Conservation (phyloP, 371 early-diverging fungal species). For the Actinomortierella wolfii region DNA sequence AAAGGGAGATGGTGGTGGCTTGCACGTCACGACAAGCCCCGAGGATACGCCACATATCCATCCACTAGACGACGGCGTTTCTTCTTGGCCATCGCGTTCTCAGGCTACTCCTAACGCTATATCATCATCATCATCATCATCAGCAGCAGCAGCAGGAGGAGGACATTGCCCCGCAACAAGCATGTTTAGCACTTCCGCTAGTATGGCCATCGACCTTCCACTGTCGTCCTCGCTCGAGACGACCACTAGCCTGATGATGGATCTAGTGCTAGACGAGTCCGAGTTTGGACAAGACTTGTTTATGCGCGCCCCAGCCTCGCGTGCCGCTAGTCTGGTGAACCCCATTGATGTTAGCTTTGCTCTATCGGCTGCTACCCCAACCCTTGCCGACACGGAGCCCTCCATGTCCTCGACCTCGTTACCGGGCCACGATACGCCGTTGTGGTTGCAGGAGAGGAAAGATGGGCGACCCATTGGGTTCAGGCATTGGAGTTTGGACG, state of each 20-base stretch:
- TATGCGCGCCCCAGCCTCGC: background rate
- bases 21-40: too few species aligned
- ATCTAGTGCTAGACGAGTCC: background rate
- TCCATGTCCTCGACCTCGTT: too few species aligned
- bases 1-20: too few species aligned
- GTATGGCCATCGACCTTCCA: background rate
- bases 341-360: too few species aligned
- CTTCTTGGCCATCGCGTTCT: constrained; percentile 28
- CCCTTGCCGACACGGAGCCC: too few species aligned
- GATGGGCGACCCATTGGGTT: too few species aligned
- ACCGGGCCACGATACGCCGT: too few species aligned
- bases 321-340: too few species aligned
- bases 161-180: background rate
- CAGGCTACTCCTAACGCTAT: constrained; percentile 4
- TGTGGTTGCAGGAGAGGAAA: too few species aligned
- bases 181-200: background rate
- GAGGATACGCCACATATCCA: too few species aligned
- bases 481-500: too few species aligned
- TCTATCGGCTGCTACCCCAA: too few species aligned
- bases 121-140: constrained; percentile 12
- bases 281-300: constrained; percentile 31
- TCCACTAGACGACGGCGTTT: constrained; percentile 9
- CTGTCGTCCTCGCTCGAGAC: background rate
- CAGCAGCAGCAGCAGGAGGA: background rate
- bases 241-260: constrained; percentile 4